Percentiles rank a stretch among this genome's conserved stretches.
phyloP scores from a whole-genome alignment of 1,284 basidiomycete genomes.

The Trametes pubescens region DNA sequence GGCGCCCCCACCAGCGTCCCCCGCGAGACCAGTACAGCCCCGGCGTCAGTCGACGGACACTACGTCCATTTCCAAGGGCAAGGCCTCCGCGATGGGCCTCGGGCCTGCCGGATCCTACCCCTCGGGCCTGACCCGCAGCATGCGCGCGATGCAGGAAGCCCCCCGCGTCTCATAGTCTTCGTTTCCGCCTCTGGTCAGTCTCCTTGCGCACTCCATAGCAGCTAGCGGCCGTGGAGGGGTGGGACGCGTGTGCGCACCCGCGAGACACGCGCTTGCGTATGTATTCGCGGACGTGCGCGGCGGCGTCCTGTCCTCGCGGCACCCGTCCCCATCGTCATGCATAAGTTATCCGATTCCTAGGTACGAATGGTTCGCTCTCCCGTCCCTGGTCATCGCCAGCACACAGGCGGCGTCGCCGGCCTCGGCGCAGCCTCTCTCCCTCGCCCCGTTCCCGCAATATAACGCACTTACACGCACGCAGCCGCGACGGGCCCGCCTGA shows the following conservation, averaged over 20 bases:
- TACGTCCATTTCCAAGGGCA: slow-evolving; percentile 26
- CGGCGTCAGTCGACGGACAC: slow-evolving; percentile 28
- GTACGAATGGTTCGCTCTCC: slow-evolving; percentile 3
- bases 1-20: slow-evolving; percentile 21
- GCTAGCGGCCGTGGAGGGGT: neutral
- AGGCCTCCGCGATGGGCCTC: slow-evolving; percentile 21
- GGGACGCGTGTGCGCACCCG: slow-evolving; percentile 8
- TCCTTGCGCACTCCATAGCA: neutral
- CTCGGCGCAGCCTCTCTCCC: slow-evolving; percentile 13
- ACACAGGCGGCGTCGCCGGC: slow-evolving; percentile 15
- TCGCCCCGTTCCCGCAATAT: slow-evolving; percentile 14
- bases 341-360: slow-evolving; percentile 18
- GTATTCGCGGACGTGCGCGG: slow-evolving; percentile 16
- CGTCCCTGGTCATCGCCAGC: neutral
- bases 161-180: slow-evolving; percentile 30
- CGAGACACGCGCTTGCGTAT: slow-evolving; percentile 11
- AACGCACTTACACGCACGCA: slow-evolving; percentile 24
- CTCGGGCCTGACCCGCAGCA: slow-evolving; percentile 32
- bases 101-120: slow-evolving; percentile 19
- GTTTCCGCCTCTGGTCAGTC: neutral
- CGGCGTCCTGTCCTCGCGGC: slow-evolving; percentile 11
- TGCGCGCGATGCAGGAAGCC: slow-evolving; percentile 34
- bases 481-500: slow-evolving; percentile 17
- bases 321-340: neutral
- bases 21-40: slow-evolving; percentile 21